Evolutionary conservation across 192 early-diverging fungal genomes (phyloP).

Genomic region (Glomus cerebriforme): DNA sequence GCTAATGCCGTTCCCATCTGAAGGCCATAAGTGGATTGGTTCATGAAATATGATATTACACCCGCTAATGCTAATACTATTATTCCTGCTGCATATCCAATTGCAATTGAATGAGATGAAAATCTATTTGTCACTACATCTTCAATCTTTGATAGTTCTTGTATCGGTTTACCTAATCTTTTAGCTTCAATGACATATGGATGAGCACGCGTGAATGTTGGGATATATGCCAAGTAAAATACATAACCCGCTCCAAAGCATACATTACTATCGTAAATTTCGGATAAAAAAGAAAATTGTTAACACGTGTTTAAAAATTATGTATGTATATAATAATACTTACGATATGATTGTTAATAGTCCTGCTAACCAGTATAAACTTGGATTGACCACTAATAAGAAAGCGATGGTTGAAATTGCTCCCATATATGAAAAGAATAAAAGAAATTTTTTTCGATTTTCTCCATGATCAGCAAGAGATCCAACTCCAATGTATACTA

Average conservation of each 20-base stretch:
- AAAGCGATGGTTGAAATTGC: constrained; percentile 43
- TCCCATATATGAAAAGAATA: constrained; percentile 46
- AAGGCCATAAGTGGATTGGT: constrained; percentile 40
- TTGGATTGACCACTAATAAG: constrained; percentile 38
- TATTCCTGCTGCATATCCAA: constrained; percentile 41
- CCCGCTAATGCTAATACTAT: constrained; percentile 40
- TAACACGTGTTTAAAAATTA: neutral
- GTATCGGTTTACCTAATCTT: neutral
- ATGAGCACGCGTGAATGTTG: constrained; percentile 45
- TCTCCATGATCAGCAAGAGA: constrained; percentile 22
- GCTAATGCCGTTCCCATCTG: constrained; percentile 45
- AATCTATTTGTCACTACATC: constrained; percentile 42
- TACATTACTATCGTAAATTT: constrained; percentile 32
- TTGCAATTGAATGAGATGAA: constrained; percentile 45
- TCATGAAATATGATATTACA: constrained; percentile 38
- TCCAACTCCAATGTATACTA: neutral
- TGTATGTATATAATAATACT: neutral
- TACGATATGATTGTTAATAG: constrained; percentile 41
- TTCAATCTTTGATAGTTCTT: neutral
- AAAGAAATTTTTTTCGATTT: constrained; percentile 44
- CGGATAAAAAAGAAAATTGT: neutral
- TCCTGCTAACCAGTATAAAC: constrained; percentile 46
- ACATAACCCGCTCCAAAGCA: constrained; percentile 52
- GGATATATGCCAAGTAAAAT: constrained; percentile 58
- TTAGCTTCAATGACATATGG: constrained; percentile 36